Evolutionary conservation across 2,329 filamentous ascomycete genomes (phyloP), one percentile per base, ranked within the genome.

Genomic region (Fusarium equiseti): DNA sequence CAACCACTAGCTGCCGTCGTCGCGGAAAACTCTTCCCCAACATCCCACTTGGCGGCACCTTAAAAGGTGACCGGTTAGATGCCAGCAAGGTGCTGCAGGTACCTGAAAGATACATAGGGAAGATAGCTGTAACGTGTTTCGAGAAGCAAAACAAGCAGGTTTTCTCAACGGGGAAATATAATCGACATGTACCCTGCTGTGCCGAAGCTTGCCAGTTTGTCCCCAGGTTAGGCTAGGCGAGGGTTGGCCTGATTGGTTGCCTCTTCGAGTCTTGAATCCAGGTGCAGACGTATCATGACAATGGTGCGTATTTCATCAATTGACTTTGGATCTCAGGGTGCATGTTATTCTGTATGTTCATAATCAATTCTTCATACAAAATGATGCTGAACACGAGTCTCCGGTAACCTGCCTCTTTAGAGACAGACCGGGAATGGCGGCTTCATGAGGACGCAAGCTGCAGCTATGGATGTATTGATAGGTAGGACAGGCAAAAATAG

Each of bases 21-120:
- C 66, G 61, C 43, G 59, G 72, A 76, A 76, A 76, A 76, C 73
- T 76, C 74, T 76, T 76, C 74, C 66, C 74, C 74, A 76, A 75
- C 74, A 75, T 76, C 76, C 74, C 74, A 76, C 74, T 74, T 76
- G 61, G 74, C 66, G 74, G 64, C 72, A 76, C 70, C 63, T 71
- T 63, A 72, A 75, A 43, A 68, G 60, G 46, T 67, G 48, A 53
- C 66, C 72, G 59, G 68, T 63, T 54, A 60, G 71, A 57, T 70
- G 74, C 72, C 74, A 76, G 72, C 70, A 75, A 68, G 69, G 73
- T 68, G 68, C 46, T 31, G 22, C 42, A 52, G 61, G 63, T 66
- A 66, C 52, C 46, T 66, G 42, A 40, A 24, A 20, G 45, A 58
- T 70, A 71, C 48, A 62, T 70, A 58, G 35, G 24, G 13, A n/a